phyloP scores from a whole-genome alignment of 495 filamentous ascomycete genomes.

The Tuber calosporum region DNA sequence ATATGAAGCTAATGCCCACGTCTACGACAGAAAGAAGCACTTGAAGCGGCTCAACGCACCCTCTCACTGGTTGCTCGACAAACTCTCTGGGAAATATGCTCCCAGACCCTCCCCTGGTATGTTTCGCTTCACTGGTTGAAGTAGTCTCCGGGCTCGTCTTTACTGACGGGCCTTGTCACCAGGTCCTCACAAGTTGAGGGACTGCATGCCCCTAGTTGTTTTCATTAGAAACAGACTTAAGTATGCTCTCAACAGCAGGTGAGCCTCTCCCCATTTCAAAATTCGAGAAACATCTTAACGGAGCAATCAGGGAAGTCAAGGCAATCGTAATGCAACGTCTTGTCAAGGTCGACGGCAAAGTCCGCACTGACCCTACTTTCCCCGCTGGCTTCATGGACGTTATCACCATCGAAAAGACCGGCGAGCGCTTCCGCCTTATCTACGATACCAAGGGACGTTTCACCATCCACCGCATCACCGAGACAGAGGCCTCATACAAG shows the following conservation, averaged over 20 bases:
- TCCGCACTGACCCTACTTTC: conserved; percentile 96
- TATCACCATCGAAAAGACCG: conserved; percentile 97
- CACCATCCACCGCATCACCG: conserved; percentile 97
- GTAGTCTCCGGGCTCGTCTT: conserved; percentile 43
- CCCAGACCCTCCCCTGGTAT: conserved; percentile 67
- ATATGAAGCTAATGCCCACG: conserved; percentile 7
- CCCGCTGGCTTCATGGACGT: conserved; percentile 99
- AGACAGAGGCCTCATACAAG: conserved; percentile 98
- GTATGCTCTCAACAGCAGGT: conserved; percentile 87
- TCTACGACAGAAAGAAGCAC: conserved; percentile 79
- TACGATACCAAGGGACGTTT: conserved; percentile 99
- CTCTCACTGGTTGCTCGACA: conserved; percentile 99
- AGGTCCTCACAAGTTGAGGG: conserved; percentile 97
- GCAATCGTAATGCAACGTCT: conserved; percentile 99
- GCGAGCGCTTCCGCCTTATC: conserved; percentile 98
- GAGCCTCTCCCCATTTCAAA: conserved; percentile 8
- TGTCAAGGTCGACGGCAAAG: conserved; percentile 98
- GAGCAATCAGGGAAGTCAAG: conserved; percentile 64
- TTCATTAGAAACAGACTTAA: conserved; percentile 99
- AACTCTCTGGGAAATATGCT: conserved; percentile 94
- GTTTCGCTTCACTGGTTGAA: conserved; percentile 41
- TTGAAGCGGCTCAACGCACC: conserved; percentile 98
- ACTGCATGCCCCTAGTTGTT: conserved; percentile 97
- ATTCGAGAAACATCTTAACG: conserved; percentile 7
- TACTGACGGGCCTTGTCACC: conserved; percentile 47